Percentiles rank a stretch among this genome's conserved stretches.
Conservation (phyloP, 305 asterid species). For the Rubia peregrina region DNA sequence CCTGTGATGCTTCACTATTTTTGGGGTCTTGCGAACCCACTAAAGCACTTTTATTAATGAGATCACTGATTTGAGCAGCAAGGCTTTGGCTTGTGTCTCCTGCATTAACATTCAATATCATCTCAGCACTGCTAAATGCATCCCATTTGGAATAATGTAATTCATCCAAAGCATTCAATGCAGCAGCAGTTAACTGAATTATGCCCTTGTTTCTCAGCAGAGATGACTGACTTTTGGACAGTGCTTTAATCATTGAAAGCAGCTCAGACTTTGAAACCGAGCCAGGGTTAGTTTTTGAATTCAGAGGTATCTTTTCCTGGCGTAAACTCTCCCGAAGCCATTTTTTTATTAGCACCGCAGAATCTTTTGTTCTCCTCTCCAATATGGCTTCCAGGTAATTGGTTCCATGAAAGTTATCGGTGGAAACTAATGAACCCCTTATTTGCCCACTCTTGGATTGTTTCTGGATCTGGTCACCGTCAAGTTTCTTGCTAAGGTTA, state of each 20-base stretch:
- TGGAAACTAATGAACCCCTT: constrained; percentile 72
- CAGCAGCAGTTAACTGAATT: constrained; percentile 75
- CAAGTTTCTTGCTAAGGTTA: constrained; percentile 43
- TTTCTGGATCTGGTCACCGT: constrained; percentile 33
- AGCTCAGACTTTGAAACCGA: constrained; percentile 63
- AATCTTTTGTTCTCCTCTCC: constrained; percentile 83
- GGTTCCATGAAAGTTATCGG: constrained; percentile 72
- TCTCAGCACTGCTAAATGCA: constrained; percentile 90
- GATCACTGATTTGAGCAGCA: constrained; percentile 93
- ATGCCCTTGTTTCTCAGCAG: constrained; percentile 72
- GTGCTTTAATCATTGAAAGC: constrained; percentile 53
- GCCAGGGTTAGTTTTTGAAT: constrained; percentile 58
- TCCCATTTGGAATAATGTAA: constrained; percentile 64
- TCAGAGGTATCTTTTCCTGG: constrained; percentile 51
- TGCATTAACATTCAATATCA: constrained; percentile 81
- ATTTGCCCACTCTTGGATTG: constrained; percentile 36
- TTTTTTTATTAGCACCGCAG: constrained; percentile 65
- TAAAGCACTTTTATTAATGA: constrained; percentile 71
- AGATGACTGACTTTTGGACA: constrained; percentile 56
- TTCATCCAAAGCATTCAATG: constrained; percentile 58
- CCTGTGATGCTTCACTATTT: constrained; percentile 34
- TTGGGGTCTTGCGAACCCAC: constrained; percentile 41
- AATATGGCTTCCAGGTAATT: constrained; percentile 72
- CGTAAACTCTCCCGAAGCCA: constrained; percentile 92
- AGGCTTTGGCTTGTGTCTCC: constrained; percentile 93